Evolutionary conservation across 257 asterid species (phyloP).

Genomic region (Agastache rugosa): DNA sequence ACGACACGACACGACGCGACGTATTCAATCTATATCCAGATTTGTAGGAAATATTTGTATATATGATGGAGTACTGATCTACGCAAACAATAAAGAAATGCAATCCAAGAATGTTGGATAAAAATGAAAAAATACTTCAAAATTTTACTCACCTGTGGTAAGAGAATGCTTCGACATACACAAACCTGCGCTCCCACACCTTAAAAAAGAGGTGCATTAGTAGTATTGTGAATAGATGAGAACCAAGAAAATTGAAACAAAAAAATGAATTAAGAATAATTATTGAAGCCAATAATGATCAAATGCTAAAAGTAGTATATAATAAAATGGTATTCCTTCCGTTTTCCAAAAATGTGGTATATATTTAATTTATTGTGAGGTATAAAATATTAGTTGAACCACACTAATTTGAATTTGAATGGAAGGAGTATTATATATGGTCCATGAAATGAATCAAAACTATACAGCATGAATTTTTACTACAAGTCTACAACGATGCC

Average conservation of each 20-base stretch:
- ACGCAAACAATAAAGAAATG: not conserved
- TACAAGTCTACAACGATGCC: too few relatives aligned
- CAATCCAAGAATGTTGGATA: not conserved
- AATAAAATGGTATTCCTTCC: too few relatives aligned
- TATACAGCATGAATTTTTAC: too few relatives aligned
- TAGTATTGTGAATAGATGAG: not conserved
- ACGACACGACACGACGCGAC: too few relatives aligned
- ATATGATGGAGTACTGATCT: slow-evolving; percentile 1
- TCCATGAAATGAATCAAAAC: slow-evolving; percentile 32
- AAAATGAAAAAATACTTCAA: not conserved
- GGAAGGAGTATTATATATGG: slow-evolving; percentile 4
- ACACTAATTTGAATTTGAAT: too few relatives aligned
- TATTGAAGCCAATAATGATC: not conserved
- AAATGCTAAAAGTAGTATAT: slow-evolving; percentile 19
- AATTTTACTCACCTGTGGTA: slow-evolving; percentile 18
- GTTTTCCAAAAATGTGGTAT: too few relatives aligned
- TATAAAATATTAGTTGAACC: too few relatives aligned
- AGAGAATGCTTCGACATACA: not conserved
- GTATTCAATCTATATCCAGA: not conserved
- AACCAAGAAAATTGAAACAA: slow-evolving; percentile 1
- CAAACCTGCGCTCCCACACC: slow-evolving; percentile 32
- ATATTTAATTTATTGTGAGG: too few relatives aligned
- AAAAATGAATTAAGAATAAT: not conserved
- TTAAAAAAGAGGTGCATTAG: slow-evolving; percentile 27
- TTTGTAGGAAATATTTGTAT: not conserved